These are phyloP conservation scores for Corynespora cassiicola DNA, from an alignment of 2,329 filamentous ascomycete species.

Conservation along the genomic window DNA sequence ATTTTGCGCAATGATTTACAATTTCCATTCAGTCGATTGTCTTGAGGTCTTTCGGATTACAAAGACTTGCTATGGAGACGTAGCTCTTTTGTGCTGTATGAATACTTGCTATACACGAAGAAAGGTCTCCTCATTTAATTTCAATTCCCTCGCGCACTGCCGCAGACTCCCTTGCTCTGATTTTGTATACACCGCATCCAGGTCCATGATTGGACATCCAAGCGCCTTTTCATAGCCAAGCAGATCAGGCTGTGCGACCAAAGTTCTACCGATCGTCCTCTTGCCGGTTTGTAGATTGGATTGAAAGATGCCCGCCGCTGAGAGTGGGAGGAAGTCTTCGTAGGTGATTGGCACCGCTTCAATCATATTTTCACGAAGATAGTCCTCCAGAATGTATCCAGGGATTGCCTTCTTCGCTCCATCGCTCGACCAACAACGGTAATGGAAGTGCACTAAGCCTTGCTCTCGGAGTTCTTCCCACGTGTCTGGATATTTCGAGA, in stretches of 20 bases:
- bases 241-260: not conserved
- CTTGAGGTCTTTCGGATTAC: too few relatives aligned
- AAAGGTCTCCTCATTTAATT: not conserved
- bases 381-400: too few relatives aligned
- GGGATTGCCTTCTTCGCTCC: too few relatives aligned
- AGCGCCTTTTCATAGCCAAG: constrained; percentile 2
- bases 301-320: constrained; percentile 60
- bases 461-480: constrained; percentile 3
- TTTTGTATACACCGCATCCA: not conserved
- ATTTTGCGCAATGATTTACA: constrained; percentile 1
- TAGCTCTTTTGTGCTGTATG: too few relatives aligned
- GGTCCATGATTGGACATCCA: not conserved
- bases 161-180: constrained; percentile 1
- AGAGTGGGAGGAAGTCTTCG: constrained; percentile 62
- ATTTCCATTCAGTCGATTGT: too few relatives aligned
- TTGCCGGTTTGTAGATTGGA: constrained; percentile 45
- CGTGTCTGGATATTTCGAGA: not conserved
- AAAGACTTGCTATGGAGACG: too few relatives aligned
- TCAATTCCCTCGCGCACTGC: not conserved
- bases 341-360: constrained; percentile 56
- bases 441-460: constrained; percentile 3
- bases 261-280: not conserved
- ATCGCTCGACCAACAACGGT: too few relatives aligned
- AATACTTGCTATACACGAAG: too few relatives aligned
- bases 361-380: too few relatives aligned